These are phyloP conservation scores for Jatropha curcas DNA, from an alignment of 345 rosid genomes.

Conservation along the genomic window DNA sequence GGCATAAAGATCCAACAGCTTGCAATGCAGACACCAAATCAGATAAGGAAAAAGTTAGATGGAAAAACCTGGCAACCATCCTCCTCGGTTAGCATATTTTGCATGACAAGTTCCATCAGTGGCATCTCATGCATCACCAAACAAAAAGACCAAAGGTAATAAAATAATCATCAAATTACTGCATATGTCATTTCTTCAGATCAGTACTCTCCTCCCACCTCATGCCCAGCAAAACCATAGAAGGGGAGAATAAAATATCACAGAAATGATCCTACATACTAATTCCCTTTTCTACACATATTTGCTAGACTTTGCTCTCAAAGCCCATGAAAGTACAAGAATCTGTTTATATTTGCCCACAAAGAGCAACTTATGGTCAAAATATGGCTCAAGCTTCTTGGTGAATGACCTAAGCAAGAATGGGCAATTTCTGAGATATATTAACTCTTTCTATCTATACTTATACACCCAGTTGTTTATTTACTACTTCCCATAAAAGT, in stretches of 20 bases:
- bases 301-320: not conserved
- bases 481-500: not conserved
- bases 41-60: too few relatives aligned
- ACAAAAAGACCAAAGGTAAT: not conserved
- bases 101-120: not conserved
- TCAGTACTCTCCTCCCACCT: not conserved
- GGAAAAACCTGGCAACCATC: not conserved
- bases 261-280: not conserved
- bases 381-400: not conserved
- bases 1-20: not conserved
- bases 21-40: not conserved
- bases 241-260: not conserved
- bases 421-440: too few relatives aligned
- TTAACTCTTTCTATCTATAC: not conserved
- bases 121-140: not conserved
- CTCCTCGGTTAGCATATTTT: not conserved
- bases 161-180: not conserved
- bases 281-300: not conserved
- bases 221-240: not conserved
- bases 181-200: not conserved
- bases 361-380: not conserved
- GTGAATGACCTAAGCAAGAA: too few relatives aligned
- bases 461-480: too few relatives aligned
- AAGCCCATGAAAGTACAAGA: not conserved
- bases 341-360: not conserved